Percentiles rank a stretch among this genome's conserved stretches.
Evolutionary conservation across 805 yeast species (phyloP).

Genomic region (Candida insectorum): DNA sequence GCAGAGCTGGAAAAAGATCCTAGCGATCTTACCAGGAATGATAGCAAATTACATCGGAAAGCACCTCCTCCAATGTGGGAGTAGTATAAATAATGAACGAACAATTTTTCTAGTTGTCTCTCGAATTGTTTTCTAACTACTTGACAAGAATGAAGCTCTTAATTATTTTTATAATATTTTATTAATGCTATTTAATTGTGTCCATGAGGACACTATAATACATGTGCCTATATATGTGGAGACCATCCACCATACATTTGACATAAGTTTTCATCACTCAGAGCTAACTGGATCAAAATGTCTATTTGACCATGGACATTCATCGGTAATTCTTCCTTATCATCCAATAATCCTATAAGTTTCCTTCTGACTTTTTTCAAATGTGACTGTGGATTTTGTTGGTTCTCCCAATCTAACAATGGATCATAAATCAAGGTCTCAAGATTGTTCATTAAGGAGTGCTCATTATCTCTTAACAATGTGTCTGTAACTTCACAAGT

Average conservation of each 20-base stretch:
- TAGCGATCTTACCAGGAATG: conserved; percentile 3
- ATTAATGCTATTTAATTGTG: no score
- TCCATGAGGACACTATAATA: no score
- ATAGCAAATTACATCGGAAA: conserved; percentile 13
- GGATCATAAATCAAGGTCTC: conserved; percentile 95
- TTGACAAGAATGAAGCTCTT: neutral
- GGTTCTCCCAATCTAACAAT: conserved; percentile 68
- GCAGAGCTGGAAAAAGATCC: conserved; percentile 3
- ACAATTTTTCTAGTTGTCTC: neutral
- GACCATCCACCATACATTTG: conserved; percentile 96
- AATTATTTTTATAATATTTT: neutral
- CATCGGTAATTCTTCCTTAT: conserved; percentile 79
- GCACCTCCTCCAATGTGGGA: conserved; percentile 16
- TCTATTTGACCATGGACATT: conserved; percentile 94
- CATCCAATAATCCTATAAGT: conserved; percentile 75
- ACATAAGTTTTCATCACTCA: conserved; percentile 63
- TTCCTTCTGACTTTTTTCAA: conserved; percentile 71
- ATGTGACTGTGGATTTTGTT: conserved; percentile 61
- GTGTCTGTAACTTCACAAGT: conserved; percentile 81
- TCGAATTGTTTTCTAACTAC: neutral
- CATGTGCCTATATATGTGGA: conserved; percentile 22
- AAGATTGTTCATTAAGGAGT: conserved; percentile 80
- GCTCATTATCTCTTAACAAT: conserved; percentile 73
- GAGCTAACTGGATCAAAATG: conserved; percentile 77
- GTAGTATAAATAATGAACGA: neutral